Evolutionary conservation across 2,329 filamentous ascomycete genomes (phyloP).

Genomic region (Xylariaceae sp.): DNA sequence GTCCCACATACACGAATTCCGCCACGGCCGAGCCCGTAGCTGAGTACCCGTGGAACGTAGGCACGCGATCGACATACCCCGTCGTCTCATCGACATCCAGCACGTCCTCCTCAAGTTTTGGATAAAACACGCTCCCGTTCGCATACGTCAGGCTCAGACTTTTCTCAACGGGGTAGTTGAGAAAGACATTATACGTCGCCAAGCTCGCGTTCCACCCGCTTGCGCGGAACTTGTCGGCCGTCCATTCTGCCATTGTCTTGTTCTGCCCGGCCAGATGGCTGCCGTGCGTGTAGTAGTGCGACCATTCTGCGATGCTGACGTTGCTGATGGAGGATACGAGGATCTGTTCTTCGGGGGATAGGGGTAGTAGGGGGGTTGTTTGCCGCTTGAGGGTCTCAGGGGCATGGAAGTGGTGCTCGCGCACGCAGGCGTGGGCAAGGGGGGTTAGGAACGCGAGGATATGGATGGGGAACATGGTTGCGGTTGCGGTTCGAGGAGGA

Average conservation of each 20-base stretch:
- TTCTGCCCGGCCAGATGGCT: conserved; percentile 31
- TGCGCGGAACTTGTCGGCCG: conserved; percentile 29
- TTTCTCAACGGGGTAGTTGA: no score
- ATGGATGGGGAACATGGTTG: conserved; percentile 7
- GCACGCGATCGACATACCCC: conserved; percentile 60
- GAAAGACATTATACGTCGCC: conserved; percentile 29
- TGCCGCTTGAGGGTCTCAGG: conserved; percentile 19
- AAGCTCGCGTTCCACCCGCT: conserved; percentile 30
- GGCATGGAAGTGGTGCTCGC: conserved; percentile 17
- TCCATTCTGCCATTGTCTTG: conserved; percentile 31
- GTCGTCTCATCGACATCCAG: conserved; percentile 70
- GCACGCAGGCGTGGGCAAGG: conserved; percentile 22
- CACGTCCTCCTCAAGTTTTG: conserved; percentile 66
- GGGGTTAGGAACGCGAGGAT: conserved; percentile 10
- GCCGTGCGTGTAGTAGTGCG: conserved; percentile 33
- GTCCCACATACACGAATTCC: conserved; percentile 71
- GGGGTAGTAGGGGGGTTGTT: conserved; percentile 19
- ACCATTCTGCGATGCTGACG: conserved; percentile 30
- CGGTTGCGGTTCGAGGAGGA: not conserved
- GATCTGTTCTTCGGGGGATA: conserved; percentile 26
- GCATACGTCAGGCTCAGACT: conserved; percentile 38
- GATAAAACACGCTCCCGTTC: conserved; percentile 52
- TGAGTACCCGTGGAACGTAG: conserved; percentile 80
- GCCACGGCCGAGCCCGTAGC: conserved; percentile 72
- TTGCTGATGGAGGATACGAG: conserved; percentile 29